These are phyloP conservation scores for Didymellaceae sp. DNA, from an alignment of 2,329 filamentous ascomycete species.

Conservation along the genomic window DNA sequence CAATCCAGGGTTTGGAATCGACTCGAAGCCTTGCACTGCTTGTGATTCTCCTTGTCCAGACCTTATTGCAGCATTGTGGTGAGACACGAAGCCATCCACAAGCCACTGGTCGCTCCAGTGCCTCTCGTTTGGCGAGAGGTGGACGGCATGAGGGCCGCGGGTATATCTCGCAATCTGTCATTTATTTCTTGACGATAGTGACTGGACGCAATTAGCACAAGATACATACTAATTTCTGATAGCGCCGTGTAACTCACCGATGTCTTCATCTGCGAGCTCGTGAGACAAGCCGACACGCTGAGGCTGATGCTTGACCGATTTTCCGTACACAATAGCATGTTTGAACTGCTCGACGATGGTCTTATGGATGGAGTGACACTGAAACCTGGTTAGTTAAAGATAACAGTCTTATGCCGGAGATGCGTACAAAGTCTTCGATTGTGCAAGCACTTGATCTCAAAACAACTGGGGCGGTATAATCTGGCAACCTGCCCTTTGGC, in stretches of 20 bases:
- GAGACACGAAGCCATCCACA: constrained; percentile 43
- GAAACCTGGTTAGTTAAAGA: constrained; percentile 46
- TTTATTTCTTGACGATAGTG: constrained; percentile 53
- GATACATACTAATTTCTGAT: neutral
- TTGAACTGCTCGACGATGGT: constrained; percentile 96
- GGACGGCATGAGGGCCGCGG: constrained; percentile 28
- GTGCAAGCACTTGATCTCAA: constrained; percentile 82
- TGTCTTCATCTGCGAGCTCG: constrained; percentile 95
- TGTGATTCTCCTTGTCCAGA: constrained; percentile 38
- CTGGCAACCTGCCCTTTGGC: constrained; percentile 91
- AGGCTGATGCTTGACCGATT: constrained; percentile 97
- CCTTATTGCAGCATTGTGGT: constrained; percentile 37
- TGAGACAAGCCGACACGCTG: constrained; percentile 91
- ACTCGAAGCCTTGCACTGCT: constrained; percentile 37
- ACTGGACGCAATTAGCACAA: constrained; percentile 44
- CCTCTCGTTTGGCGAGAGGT: constrained; percentile 25
- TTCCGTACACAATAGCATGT: constrained; percentile 93
- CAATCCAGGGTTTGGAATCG: constrained; percentile 42
- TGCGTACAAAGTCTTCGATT: constrained; percentile 92
- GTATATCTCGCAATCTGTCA: constrained; percentile 25
- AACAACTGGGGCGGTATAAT: constrained; percentile 91
- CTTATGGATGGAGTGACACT: constrained; percentile 98
- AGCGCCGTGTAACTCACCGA: constrained; percentile 67
- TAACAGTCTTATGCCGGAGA: constrained; percentile 13
- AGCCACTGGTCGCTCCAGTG: constrained; percentile 34